A percentile compares a stretch with the other conserved stretches of the same genome.
phyloP scores from a whole-genome alignment of 1,139 yeast species.

The Trichomonascaceae sp. region DNA sequence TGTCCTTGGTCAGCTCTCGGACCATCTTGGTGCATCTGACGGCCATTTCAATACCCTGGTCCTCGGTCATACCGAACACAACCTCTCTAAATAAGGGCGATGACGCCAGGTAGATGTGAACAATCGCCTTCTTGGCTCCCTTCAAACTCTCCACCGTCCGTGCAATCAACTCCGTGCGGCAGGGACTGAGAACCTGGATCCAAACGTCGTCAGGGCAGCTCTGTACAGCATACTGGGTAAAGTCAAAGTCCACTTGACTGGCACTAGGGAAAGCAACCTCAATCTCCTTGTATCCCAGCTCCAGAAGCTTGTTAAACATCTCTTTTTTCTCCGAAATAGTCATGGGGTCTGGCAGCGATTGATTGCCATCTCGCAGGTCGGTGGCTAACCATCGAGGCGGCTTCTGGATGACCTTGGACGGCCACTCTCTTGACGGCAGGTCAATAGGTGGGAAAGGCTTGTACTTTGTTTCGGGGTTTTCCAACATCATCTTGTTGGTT shows the following conservation, averaged over 20 bases:
- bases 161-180: slow-evolving; percentile 77
- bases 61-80: slow-evolving; percentile 73
- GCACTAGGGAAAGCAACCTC: slow-evolving; percentile 97
- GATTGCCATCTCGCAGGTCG: slow-evolving; percentile 93
- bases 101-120: slow-evolving; percentile 86
- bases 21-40: slow-evolving; percentile 73
- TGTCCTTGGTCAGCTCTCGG: slow-evolving; percentile 74
- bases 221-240: slow-evolving; percentile 85
- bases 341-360: slow-evolving; percentile 96
- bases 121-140: slow-evolving; percentile 83
- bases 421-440: slow-evolving; percentile 80
- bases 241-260: slow-evolving; percentile 90
- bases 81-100: slow-evolving; percentile 85
- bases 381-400: slow-evolving; percentile 97
- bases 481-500: slow-evolving; percentile 32
- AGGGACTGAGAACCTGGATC: slow-evolving; percentile 85
- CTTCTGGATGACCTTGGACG: slow-evolving; percentile 53
- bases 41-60: slow-evolving; percentile 70
- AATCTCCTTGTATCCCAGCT: slow-evolving; percentile 88
- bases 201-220: slow-evolving; percentile 87
- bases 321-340: slow-evolving; percentile 76
- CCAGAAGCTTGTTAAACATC: slow-evolving; percentile 75
- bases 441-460: slow-evolving; percentile 52
- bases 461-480: slow-evolving; percentile 72
- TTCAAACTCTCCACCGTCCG: slow-evolving; percentile 80